Conservation (phyloP, 805 yeast species). For the Lachancea sp. region DNA sequence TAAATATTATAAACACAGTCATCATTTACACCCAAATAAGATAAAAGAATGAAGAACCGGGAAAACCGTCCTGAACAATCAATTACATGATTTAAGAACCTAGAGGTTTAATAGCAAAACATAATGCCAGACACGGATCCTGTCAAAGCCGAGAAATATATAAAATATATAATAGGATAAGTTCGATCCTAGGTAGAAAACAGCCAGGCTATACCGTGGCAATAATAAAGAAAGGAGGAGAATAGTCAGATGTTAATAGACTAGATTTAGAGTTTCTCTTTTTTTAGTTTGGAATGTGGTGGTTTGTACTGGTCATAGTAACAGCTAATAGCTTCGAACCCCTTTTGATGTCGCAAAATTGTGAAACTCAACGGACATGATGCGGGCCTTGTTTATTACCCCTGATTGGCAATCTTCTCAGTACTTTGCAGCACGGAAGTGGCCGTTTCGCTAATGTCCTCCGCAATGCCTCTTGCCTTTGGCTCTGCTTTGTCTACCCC, state of each 20-base stretch:
- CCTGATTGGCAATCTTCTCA: conserved; percentile 3
- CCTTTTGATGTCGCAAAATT: background rate
- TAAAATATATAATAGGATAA: background rate
- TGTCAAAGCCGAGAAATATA: conserved; percentile 1
- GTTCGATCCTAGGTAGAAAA: background rate
- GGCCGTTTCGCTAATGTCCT: conserved; percentile 7
- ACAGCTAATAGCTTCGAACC: background rate
- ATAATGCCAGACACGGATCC: conserved; percentile 5
- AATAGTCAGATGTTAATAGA: background rate
- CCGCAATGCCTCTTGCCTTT: conserved; percentile 7
- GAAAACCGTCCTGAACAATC: too few species aligned
- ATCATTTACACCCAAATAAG: too few species aligned
- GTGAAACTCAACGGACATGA: background rate
- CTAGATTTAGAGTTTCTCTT: background rate
- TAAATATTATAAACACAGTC: too few species aligned
- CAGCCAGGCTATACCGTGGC: background rate
- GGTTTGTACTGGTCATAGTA: background rate
- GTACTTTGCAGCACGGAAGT: conserved; percentile 4
- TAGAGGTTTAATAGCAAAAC: conserved; percentile 4
- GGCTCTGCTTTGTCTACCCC: conserved; percentile 10
- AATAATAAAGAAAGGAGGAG: background rate
- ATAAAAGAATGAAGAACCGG: too few species aligned
- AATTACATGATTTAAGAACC: background rate
- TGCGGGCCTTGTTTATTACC: background rate
- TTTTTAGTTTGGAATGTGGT: background rate